Conservation (phyloP, 208 protist genomes). For the Leishmania arabica region DNA sequence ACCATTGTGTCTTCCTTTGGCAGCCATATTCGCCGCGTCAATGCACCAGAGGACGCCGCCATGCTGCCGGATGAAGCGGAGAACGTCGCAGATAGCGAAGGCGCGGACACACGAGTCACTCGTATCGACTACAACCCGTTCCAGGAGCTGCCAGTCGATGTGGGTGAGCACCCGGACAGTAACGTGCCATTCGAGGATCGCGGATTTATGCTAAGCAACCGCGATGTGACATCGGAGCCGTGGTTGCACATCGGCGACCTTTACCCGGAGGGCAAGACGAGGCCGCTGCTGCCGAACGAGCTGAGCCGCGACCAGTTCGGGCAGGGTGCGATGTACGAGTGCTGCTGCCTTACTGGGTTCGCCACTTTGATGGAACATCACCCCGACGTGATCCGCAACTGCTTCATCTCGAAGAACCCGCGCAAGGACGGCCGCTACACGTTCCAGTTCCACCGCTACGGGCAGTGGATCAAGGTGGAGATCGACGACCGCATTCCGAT, state of each 20-base stretch:
- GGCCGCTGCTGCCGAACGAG: slow-evolving; percentile 49
- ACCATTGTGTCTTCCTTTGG: slow-evolving; percentile 47
- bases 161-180: slow-evolving; percentile 55
- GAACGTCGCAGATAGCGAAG: slow-evolving; percentile 62
- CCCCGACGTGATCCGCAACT: slow-evolving; percentile 59
- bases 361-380: slow-evolving; percentile 46
- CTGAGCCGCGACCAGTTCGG: slow-evolving; percentile 64
- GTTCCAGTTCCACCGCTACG: slow-evolving; percentile 13
- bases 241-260: slow-evolving; percentile 66
- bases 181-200: slow-evolving; percentile 57
- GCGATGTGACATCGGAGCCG: slow-evolving; percentile 46
- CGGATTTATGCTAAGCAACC: slow-evolving; percentile 46
- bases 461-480: slow-evolving; percentile 43
- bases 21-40: slow-evolving; percentile 58
- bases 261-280: slow-evolving; percentile 66
- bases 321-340: slow-evolving; percentile 54
- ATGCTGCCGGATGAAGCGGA: slow-evolving; percentile 71
- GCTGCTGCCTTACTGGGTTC: slow-evolving; percentile 53
- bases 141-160: slow-evolving; percentile 25
- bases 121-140: slow-evolving; percentile 67
- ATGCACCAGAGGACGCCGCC: slow-evolving; percentile 60
- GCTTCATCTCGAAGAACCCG: slow-evolving; percentile 49
- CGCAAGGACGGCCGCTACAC: slow-evolving; percentile 33
- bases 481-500: slow-evolving; percentile 66
- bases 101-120: slow-evolving; percentile 42